Percentiles rank a stretch among this genome's conserved stretches.
These are phyloP conservation scores for Suillus subluteus DNA, from an alignment of 768 basidiomycete genomes.

Conservation along the genomic window DNA sequence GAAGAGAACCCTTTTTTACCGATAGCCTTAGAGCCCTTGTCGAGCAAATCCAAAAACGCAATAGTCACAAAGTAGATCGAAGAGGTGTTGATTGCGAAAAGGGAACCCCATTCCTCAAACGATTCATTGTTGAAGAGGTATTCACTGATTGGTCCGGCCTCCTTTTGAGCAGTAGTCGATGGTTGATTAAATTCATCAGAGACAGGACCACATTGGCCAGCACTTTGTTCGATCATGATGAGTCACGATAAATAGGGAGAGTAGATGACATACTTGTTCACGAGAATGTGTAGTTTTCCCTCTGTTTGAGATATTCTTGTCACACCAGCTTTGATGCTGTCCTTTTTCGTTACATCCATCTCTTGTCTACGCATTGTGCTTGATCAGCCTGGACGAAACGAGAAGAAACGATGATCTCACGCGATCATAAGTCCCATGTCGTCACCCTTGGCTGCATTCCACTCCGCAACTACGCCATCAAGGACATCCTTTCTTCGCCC, in stretches of 20 bases:
- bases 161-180: constrained; percentile 59
- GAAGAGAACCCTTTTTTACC: constrained; percentile 62
- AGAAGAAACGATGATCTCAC: constrained; percentile 41
- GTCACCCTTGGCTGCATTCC: constrained; percentile 42
- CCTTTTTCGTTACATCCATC: constrained; percentile 75
- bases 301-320: constrained; percentile 43
- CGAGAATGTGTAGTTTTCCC: constrained; percentile 74
- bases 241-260: background rate
- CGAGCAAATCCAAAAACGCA: constrained; percentile 76
- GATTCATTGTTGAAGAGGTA: constrained; percentile 72
- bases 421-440: constrained; percentile 56
- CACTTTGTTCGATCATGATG: constrained; percentile 44
- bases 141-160: constrained; percentile 66
- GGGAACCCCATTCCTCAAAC: constrained; percentile 61
- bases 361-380: constrained; percentile 45
- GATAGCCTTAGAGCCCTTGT: constrained; percentile 68
- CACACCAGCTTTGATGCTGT: constrained; percentile 62
- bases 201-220: constrained; percentile 71
- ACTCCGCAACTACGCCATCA: constrained; percentile 53
- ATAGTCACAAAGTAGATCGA: constrained; percentile 79
- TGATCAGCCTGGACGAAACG: constrained; percentile 6
- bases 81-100: constrained; percentile 71
- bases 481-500: constrained; percentile 70
- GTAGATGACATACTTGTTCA: constrained; percentile 68
- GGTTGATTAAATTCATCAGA: constrained; percentile 62